Conservation (phyloP, 2,329 filamentous ascomycete species). For the Arthroderma uncinatum region DNA sequence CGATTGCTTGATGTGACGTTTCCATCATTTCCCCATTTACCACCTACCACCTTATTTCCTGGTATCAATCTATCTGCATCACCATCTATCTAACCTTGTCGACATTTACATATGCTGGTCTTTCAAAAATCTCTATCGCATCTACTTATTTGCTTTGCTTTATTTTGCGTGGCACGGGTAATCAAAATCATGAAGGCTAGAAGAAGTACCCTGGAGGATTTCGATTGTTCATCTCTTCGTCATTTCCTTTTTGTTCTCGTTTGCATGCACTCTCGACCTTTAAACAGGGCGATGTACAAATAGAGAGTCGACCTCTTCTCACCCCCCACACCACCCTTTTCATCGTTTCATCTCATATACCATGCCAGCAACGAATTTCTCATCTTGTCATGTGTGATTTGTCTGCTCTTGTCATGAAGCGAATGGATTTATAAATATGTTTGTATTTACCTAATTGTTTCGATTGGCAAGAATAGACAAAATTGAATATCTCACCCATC, state of each 20-base stretch:
- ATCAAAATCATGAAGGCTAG: neutral
- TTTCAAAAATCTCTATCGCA: neutral
- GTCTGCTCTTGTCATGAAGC: neutral
- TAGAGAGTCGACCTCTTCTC: constrained; percentile 1
- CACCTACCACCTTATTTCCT: no score
- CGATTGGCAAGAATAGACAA: neutral
- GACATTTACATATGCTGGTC: neutral
- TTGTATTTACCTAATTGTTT: neutral
- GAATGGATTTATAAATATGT: neutral
- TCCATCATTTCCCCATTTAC: neutral
- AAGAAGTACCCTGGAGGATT: neutral
- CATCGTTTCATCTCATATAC: neutral
- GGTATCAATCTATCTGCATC: no score
- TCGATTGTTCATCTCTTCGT: neutral
- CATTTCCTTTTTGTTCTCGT: neutral
- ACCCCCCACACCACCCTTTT: neutral
- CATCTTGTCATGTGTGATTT: neutral
- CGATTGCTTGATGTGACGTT: constrained; percentile 44
- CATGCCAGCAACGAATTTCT: neutral
- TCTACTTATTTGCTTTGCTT: neutral
- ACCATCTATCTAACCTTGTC: no score
- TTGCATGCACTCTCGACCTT: neutral
- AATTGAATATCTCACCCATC: neutral
- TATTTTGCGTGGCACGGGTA: neutral
- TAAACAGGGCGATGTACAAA: neutral